A percentile compares a stretch with the other conserved stretches of the same genome.
phyloP scores from a whole-genome alignment of 2,329 filamentous ascomycete genomes.

The Phyllosticta citribraziliensis region DNA sequence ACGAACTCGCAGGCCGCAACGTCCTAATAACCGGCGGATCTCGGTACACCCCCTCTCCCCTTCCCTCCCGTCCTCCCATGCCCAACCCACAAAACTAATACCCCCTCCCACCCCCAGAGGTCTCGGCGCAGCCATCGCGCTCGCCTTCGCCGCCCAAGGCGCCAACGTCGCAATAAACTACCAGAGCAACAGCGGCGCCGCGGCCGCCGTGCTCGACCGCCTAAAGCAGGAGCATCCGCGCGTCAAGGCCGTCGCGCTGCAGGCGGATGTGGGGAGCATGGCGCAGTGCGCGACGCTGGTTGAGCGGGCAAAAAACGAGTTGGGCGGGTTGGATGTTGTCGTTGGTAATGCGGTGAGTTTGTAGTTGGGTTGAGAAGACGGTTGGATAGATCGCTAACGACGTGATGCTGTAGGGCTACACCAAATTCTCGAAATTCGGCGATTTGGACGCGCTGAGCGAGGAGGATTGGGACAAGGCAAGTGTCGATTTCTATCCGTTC shows the following conservation, averaged over 20 bases:
- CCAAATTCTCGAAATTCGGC: conserved; percentile 46
- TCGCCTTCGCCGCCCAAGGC: conserved; percentile 58
- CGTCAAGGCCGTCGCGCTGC: conserved; percentile 36
- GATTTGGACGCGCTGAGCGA: conserved; percentile 50
- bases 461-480: conserved; percentile 54
- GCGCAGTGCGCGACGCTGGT: conserved; percentile 52
- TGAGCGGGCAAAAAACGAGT: conserved; percentile 45
- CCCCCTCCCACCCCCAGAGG: conserved; percentile 39
- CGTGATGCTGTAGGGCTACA: conserved; percentile 43
- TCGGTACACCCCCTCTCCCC: conserved; percentile 35
- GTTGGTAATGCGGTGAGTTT: conserved; percentile 59
- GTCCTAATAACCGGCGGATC: conserved; percentile 57
- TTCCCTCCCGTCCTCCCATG: not conserved
- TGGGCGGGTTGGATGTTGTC: conserved; percentile 66
- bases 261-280: conserved; percentile 48
- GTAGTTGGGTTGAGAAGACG: not conserved
- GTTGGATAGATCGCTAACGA: not conserved
- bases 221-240: conserved; percentile 40
- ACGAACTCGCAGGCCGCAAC: conserved; percentile 51
- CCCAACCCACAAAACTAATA: not conserved
- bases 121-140: conserved; percentile 58
- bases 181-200: conserved; percentile 49
- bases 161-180: conserved; percentile 68
- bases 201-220: conserved; percentile 47
- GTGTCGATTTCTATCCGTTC: not conserved